Evolutionary conservation across 352 stramenopile species (phyloP).

Genomic region (Globisporangium solare): DNA sequence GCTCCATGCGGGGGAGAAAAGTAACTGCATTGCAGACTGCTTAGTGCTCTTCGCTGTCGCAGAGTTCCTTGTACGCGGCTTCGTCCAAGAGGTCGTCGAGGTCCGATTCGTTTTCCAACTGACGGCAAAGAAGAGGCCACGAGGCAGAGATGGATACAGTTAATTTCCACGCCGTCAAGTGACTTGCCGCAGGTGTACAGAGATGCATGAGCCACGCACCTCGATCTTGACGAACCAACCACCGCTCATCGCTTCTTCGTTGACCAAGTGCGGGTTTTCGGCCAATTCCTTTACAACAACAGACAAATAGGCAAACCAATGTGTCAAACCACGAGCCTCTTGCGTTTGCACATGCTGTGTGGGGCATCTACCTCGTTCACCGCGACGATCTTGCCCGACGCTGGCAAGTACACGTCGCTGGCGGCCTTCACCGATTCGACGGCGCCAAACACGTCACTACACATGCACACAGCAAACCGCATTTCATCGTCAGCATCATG

Average conservation of each 20-base stretch:
- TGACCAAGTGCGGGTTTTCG: constrained; percentile 83
- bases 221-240: constrained; percentile 91
- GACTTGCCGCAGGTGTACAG: neutral
- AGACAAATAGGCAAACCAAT: constrained; percentile 4
- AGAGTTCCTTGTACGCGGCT: constrained; percentile 80
- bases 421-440: constrained; percentile 99
- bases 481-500: neutral
- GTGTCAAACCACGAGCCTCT: neutral
- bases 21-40: neutral
- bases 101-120: constrained; percentile 68
- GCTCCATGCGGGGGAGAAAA: too few species aligned
- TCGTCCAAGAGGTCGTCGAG: constrained; percentile 81
- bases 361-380: constrained; percentile 86
- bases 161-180: neutral
- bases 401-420: constrained; percentile 95
- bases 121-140: neutral
- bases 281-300: constrained; percentile 45
- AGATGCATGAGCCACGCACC: constrained; percentile 23
- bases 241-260: constrained; percentile 78
- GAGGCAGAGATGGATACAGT: constrained; percentile 4
- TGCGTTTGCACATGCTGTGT: neutral
- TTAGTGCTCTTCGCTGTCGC: constrained; percentile 82
- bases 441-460: constrained; percentile 92
- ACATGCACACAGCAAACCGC: constrained; percentile 4
- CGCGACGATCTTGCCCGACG: constrained; percentile 90